Evolutionary conservation across 768 basidiomycete genomes (phyloP).

Genomic region (Leccinum arenicola): DNA sequence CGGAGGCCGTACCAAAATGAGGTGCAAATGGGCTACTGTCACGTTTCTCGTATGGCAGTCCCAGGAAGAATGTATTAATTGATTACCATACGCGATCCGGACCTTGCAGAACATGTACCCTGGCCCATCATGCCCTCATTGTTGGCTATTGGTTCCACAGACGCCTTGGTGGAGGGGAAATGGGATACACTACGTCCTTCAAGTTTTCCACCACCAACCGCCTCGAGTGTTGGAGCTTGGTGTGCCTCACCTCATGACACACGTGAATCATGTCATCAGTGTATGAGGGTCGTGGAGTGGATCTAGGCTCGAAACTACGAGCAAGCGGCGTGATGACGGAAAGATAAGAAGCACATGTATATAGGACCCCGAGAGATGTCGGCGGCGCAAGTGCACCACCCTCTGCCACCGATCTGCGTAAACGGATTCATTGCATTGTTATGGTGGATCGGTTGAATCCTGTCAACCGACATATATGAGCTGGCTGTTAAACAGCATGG

Average conservation of each 20-base stretch:
- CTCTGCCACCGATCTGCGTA: constrained; percentile 15
- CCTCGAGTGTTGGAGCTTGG: neutral
- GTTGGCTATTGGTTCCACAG: neutral
- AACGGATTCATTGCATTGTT: neutral
- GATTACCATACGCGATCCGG: constrained; percentile 4
- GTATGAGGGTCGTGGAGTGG: constrained; percentile 4
- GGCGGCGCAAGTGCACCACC: constrained; percentile 1
- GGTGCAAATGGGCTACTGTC: neutral
- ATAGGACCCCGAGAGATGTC: constrained; percentile 18
- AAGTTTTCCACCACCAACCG: neutral
- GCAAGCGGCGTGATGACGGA: neutral
- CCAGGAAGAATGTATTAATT: neutral
- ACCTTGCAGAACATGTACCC: neutral
- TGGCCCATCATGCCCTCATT: neutral
- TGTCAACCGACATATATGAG: neutral
- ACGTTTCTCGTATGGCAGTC: neutral
- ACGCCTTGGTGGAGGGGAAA: neutral
- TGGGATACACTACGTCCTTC: neutral
- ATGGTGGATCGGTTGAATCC: neutral
- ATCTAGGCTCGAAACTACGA: constrained; percentile 14
- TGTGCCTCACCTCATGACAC: constrained; percentile 4
- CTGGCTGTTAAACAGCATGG: constrained; percentile 2
- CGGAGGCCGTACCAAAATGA: constrained; percentile 5
- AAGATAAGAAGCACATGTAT: constrained; percentile 18
- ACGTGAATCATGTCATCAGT: constrained; percentile 5